These are phyloP conservation scores for Harrya chromipes DNA, from an alignment of 768 basidiomycete genomes.

Conservation along the genomic window DNA sequence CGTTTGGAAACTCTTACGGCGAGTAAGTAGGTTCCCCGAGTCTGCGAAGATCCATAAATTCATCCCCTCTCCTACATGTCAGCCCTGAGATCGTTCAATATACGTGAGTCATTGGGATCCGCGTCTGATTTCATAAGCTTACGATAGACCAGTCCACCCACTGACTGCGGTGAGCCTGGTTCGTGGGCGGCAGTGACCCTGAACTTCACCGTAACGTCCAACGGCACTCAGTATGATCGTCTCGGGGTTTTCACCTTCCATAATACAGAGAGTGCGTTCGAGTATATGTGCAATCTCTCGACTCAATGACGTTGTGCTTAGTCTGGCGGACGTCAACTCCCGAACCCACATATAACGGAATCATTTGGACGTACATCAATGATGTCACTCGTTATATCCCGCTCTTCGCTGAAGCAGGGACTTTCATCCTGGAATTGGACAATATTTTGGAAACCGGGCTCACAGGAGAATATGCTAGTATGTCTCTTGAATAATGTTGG, in stretches of 20 bases:
- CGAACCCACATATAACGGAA: conserved; percentile 66
- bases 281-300: not conserved
- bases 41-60: not conserved
- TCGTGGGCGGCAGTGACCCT: conserved; percentile 74
- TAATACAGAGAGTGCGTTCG: conserved; percentile 65
- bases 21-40: conserved; percentile 39
- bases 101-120: conserved; percentile 37
- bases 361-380: conserved; percentile 76
- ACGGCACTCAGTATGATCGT: conserved; percentile 75
- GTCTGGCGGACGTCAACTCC: conserved; percentile 83
- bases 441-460: conserved; percentile 58
- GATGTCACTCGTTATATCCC: conserved; percentile 73
- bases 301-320: conserved; percentile 19
- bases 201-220: conserved; percentile 75
- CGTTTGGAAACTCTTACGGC: conserved; percentile 71
- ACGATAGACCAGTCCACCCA: conserved; percentile 52
- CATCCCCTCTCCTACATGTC: not conserved
- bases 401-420: conserved; percentile 63
- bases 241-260: conserved; percentile 72
- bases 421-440: conserved; percentile 71
- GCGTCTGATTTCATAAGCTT: not conserved
- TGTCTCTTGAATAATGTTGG: conserved; percentile 6
- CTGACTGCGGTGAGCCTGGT: conserved; percentile 64
- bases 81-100: conserved; percentile 66
- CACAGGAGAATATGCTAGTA: conserved; percentile 71